These are phyloP conservation scores for Mollisiaceae sp. DNA, from an alignment of 2,329 filamentous ascomycete genomes.

Conservation along the genomic window DNA sequence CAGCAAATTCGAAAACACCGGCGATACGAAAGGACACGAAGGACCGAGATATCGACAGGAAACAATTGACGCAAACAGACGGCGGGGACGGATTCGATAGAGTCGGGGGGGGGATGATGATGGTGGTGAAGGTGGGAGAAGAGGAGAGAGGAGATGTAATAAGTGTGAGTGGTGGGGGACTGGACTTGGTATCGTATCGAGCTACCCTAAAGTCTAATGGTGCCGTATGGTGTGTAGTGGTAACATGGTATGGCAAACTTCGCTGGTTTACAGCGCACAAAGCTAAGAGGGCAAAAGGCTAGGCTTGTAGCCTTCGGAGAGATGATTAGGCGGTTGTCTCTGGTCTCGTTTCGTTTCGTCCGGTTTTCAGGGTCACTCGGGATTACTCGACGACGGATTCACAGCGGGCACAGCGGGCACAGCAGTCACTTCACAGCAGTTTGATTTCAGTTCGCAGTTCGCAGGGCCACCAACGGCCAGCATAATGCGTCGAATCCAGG, in stretches of 20 bases:
- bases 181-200: conserved; percentile 3
- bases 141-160: conserved; percentile 25
- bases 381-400: not conserved
- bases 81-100: conserved; percentile 34
- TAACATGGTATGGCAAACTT: conserved; percentile 9
- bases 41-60: conserved; percentile 43
- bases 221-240: conserved; percentile 5
- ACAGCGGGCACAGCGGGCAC: not conserved
- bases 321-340: conserved; percentile 16
- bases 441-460: not conserved
- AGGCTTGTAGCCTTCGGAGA: conserved; percentile 5
- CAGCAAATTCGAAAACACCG: conserved; percentile 44
- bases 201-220: conserved; percentile 9
- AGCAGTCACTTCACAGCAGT: not conserved
- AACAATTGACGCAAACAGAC: conserved; percentile 43
- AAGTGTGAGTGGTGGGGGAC: conserved; percentile 20
- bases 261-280: conserved; percentile 20
- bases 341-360: conserved; percentile 21
- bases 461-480: not conserved
- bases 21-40: conserved; percentile 44
- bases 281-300: conserved; percentile 14
- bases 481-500: not conserved
- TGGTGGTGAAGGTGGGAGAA: conserved; percentile 33
- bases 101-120: conserved; percentile 29
- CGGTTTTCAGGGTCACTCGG: not conserved